These are phyloP conservation scores for Syzygium aromaticum DNA, from an alignment of 345 rosid genomes.

Conservation along the genomic window DNA sequence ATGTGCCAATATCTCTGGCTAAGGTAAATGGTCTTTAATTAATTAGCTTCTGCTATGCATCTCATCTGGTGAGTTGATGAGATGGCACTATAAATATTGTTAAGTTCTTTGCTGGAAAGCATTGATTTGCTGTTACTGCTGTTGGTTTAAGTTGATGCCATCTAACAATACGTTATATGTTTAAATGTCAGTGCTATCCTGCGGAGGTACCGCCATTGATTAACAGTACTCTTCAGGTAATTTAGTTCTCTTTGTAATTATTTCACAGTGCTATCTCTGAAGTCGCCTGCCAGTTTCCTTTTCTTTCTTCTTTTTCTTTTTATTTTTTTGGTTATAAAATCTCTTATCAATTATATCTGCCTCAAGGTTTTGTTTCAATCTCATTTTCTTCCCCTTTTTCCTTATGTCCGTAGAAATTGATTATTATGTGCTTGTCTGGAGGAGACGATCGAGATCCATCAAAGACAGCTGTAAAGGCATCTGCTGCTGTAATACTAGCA, in stretches of 20 bases:
- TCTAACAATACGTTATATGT: not conserved
- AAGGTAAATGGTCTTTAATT: not conserved
- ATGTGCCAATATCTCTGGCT: not conserved
- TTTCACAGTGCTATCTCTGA: not conserved
- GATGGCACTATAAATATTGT: not conserved
- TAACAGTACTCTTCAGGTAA: constrained; percentile 75
- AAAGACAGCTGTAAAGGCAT: constrained; percentile 73
- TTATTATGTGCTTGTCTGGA: constrained; percentile 77
- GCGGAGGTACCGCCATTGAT: constrained; percentile 77
- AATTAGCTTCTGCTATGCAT: not conserved
- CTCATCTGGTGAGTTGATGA: not conserved
- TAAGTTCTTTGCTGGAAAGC: not conserved
- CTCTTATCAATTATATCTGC: not conserved
- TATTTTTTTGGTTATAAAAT: not conserved
- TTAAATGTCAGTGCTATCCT: constrained; percentile 67
- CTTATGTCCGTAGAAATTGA: constrained; percentile 48
- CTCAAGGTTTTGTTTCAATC: not conserved
- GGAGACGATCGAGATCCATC: constrained; percentile 81
- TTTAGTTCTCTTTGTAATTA: constrained; percentile 4
- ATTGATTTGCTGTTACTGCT: not conserved
- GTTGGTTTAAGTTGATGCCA: not conserved
- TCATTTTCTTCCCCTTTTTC: not conserved
- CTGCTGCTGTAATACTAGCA: constrained; percentile 82
- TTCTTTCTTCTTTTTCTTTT: not conserved
- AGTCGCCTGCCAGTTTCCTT: not conserved